Base-by-base conservation (phyloP, 208 protist genomes). In the Wallacemonas sp. region DNA sequence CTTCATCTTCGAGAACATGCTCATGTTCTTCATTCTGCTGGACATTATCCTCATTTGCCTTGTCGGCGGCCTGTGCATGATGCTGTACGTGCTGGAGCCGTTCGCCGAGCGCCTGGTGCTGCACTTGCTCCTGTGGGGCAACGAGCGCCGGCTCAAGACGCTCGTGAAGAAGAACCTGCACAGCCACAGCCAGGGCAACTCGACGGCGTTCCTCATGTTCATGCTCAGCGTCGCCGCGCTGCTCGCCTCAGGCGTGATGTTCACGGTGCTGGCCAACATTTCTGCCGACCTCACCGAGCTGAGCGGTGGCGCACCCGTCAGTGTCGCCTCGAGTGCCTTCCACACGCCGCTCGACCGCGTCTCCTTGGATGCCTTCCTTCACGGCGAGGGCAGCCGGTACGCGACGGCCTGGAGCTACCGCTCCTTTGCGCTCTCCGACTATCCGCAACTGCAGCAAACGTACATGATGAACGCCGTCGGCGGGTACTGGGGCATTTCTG, bases 201-300 rank as follows among this genome's bases (percentile, higher is more conserved):
- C 77, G 44, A 98, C 97, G 72, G 98, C 97, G 22, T 97, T 91
- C 25, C 79, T 98, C 45, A 99, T 99, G 95, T 94, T 99, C 55
- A 89, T 98, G 3, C 81, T 97, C 2, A 87, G 72, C 36, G 65
- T 98, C 1, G 83, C 89, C n/a, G 93, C 70, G 41, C 78, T 99
- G 57, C 83, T 96, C 31, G 94, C 97, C 45, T 86, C 80, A 3
- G 91, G 94, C 48, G 84, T 95, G 25, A 89, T 87, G 72, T 93
- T 92, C 52, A 45, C 48, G 32, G 54, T 87, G 39, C 70, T 92
- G 10, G 68, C 84, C 55, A 66, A 77, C 48, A 65, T 78, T 39
- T 81, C 86, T n/a, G 18, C 54, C 29, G 63, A 86, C 50, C 39
- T 87, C 36, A 46, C 75, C 12, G 52, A 90, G 68, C 41, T 87